Base-by-base conservation (phyloP, 1,284 basidiomycete species). In the Microbotryum intermedium region DNA sequence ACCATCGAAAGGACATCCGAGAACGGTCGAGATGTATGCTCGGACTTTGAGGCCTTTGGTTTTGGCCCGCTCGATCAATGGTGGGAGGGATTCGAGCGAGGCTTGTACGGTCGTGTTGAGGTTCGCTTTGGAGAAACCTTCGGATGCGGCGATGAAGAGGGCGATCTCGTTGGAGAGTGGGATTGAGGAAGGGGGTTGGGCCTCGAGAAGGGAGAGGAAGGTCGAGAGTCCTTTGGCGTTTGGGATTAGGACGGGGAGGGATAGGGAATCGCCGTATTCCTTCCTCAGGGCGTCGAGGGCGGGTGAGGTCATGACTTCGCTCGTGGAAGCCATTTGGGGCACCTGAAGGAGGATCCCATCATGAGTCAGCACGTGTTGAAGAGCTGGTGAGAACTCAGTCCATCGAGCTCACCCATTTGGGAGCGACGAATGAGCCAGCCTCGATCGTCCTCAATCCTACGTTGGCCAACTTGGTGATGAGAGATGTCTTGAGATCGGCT, bases 141-240 rank as follows among this genome's bases (percentile, higher is more conserved):
- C 89, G 1, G 90, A 87, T 0, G 91, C 90, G 0, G 90, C 86
- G 11, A 88, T 86, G 75, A 97, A 95, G 61, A 97, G 81, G 2
- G 91, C 84, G 42, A 97, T 85, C 74, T 97, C 92, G 71, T 90
- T 82, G 0, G 88, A 84, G 9, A 78, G 69, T 76, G 72, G 49
- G 86, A 79, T 9, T 84, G 73, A 2, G n/a, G 52, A 53, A 25
- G 49, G 29, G 3, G 54, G 3, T 16, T 59, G 53, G 1, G 50
- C 23, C 18, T 50, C 44, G 44, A 60, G 52, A 10, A 65, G 57
- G n/a, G 51, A 18, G 45, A 88, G 73, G 50, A 91, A 80, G 29
- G 81, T 79, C 45, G 87, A 82, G 23, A 93, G 78, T 0, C 89
- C 90, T 60, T 83, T 84, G 70, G 82, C 76, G 72, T 95, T 94